Base-by-base conservation (phyloP, 1,284 basidiomycete genomes). In the Mycosarcoma maydis region DNA sequence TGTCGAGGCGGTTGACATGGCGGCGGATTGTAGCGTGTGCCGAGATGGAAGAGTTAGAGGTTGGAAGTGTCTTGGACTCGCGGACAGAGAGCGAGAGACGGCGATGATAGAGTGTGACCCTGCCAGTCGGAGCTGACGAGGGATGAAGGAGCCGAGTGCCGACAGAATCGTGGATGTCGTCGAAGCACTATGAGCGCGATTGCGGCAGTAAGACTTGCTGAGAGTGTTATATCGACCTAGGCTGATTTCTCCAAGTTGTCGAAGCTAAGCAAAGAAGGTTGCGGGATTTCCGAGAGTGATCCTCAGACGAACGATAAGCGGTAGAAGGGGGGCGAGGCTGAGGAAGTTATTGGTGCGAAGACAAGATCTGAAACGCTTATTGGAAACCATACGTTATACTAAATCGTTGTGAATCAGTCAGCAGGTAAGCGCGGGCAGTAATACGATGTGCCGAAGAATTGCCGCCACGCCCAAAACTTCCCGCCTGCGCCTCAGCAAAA, bases 71-170 rank as follows among this genome's bases (percentile, higher is more conserved):
- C 32, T 32, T 22, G 38, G 10, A 24, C 52, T 26, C 2, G 54
- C 17, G 11, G 3, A 11, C 9, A 22, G 17, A 14, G n/a, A 30
- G 30, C 14, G 34, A 23, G 38, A 20, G 20, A 7, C 7, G 16
- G 17, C 19, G 30, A 30, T 41, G 52, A 38, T 34, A 13, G 41
- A 53, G 41, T 45, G 54, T 32, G 47, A 50, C 50, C 61, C 54
- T 65, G 46, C 37, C 54, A 65, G 55, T 46, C 61, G 45, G 54
- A 27, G 50, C 55, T 57, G 61, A 65, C 61, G 55, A 41, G 55
- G 46, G 46, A 58, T 16, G n/a, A 50, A 26, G n/a, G 47, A 41
- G 20, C 37, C 17, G 27, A 58, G 43, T 50, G 30, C 46, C 61
- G 61, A 58, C 55, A 46, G 50, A 58, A 65, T 65, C 50, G n/a